A percentile compares a stretch with the other conserved stretches of the same genome.
phyloP scores from a whole-genome alignment of 2,329 filamentous ascomycete genomes.

The Helicocarpus griseus region DNA sequence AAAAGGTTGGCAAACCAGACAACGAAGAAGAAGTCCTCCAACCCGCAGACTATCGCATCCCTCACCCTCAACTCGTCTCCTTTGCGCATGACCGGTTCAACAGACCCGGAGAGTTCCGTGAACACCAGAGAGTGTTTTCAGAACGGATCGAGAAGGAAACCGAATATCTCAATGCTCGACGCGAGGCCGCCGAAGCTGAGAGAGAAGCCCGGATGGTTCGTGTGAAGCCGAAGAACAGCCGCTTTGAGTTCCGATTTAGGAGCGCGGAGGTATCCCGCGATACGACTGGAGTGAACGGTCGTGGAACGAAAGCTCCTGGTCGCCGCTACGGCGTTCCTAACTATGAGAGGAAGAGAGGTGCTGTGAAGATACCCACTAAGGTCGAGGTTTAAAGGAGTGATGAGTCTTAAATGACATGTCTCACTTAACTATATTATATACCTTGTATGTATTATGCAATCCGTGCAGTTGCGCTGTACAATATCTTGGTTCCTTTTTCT shows the following conservation, averaged over 20 bases:
- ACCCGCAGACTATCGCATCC: slow-evolving; percentile 54
- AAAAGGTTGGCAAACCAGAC: slow-evolving; percentile 34
- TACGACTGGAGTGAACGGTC: slow-evolving; percentile 45
- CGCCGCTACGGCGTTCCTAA: slow-evolving; percentile 53
- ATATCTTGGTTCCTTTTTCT: not conserved
- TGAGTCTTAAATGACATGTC: too few relatives aligned
- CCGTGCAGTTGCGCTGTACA: not conserved
- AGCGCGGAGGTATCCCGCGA: slow-evolving; percentile 45
- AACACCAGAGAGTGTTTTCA: slow-evolving; percentile 31
- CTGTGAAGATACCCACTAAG: slow-evolving; percentile 53
- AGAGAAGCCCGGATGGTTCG: slow-evolving; percentile 36
- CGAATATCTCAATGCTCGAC: slow-evolving; percentile 30
- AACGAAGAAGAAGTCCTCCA: slow-evolving; percentile 43
- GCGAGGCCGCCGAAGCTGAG: slow-evolving; percentile 29
- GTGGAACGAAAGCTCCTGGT: slow-evolving; percentile 44
- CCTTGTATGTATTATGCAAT: not conserved
- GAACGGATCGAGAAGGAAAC: slow-evolving; percentile 34
- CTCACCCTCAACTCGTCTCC: slow-evolving; percentile 50
- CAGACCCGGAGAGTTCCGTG: slow-evolving; percentile 24
- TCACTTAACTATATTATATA: not conserved
- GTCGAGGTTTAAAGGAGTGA: slow-evolving; percentile 40
- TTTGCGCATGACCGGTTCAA: slow-evolving; percentile 36
- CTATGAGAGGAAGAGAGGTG: slow-evolving; percentile 53
- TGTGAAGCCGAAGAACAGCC: slow-evolving; percentile 36
- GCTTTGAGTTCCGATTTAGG: slow-evolving; percentile 53